Conservation (phyloP, 352 stramenopile species). For the Globisporangium acanthophoron region DNA sequence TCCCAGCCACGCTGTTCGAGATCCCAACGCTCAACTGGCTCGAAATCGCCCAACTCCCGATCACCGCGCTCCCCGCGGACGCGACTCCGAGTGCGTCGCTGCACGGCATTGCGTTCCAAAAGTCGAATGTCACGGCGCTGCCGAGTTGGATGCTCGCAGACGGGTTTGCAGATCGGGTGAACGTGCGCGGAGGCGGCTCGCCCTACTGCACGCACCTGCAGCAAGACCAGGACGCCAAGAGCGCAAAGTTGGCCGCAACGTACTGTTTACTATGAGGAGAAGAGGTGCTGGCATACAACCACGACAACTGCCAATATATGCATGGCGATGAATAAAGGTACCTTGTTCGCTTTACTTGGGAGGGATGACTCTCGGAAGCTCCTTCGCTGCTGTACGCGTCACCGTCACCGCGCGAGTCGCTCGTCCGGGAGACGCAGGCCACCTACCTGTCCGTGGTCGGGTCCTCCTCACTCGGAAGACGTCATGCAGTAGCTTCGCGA, state of each 20-base stretch:
- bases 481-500: background rate
- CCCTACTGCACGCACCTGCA: constrained; percentile 3
- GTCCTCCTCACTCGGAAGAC: background rate
- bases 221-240: constrained; percentile 1
- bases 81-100: constrained; percentile 1
- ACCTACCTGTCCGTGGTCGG: background rate
- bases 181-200: background rate
- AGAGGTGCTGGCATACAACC: background rate
- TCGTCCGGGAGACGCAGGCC: background rate
- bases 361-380: background rate
- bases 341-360: background rate
- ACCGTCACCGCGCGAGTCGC: background rate
- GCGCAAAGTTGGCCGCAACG: background rate
- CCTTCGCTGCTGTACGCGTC: background rate
- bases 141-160: constrained; percentile 7
- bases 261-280: background rate
- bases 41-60: background rate
- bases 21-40: constrained; percentile 1
- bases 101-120: background rate
- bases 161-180: background rate
- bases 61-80: background rate
- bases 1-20: constrained; percentile 8
- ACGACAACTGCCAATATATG: background rate
- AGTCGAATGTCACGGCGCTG: background rate
- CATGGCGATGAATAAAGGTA: background rate